These are phyloP conservation scores for Stevia rebaudiana DNA, from an alignment of 140 eudicot species.

Conservation along the genomic window DNA sequence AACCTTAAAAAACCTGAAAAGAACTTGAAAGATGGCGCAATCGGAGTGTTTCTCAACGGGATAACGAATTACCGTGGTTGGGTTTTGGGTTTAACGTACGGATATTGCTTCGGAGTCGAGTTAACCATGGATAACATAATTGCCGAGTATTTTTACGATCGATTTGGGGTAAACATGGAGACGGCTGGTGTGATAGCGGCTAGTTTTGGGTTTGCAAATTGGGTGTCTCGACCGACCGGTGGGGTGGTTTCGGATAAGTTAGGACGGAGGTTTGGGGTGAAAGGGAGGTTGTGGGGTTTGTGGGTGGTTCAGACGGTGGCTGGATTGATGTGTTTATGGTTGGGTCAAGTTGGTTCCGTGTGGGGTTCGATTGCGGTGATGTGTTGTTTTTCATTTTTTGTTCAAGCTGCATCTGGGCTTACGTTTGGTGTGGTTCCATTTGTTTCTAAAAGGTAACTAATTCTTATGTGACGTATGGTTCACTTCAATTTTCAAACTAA, in stretches of 20 bases:
- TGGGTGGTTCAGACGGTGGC: conserved; percentile 73
- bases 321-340: conserved; percentile 50
- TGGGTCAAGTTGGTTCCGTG: conserved; percentile 47
- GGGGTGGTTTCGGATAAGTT: conserved; percentile 66
- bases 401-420: conserved; percentile 78
- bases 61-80: conserved; percentile 61
- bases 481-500: too few relatives aligned
- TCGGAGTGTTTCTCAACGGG: conserved; percentile 31
- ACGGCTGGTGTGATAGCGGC: conserved; percentile 70
- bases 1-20: neutral
- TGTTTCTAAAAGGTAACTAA: conserved; percentile 60
- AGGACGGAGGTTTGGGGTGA: conserved; percentile 63
- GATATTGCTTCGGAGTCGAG: conserved; percentile 61
- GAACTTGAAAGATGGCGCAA: neutral
- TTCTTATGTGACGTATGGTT: neutral
- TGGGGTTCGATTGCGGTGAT: conserved; percentile 55
- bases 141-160: conserved; percentile 60
- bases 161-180: conserved; percentile 43
- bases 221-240: conserved; percentile 60
- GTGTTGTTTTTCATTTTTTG: conserved; percentile 58
- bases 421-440: conserved; percentile 76
- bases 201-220: conserved; percentile 61
- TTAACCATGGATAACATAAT: conserved; percentile 63
- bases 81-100: conserved; percentile 56
- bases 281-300: conserved; percentile 77